Base-by-base conservation (phyloP, 345 rosid species). In the Odontarrhena argentea region DNA sequence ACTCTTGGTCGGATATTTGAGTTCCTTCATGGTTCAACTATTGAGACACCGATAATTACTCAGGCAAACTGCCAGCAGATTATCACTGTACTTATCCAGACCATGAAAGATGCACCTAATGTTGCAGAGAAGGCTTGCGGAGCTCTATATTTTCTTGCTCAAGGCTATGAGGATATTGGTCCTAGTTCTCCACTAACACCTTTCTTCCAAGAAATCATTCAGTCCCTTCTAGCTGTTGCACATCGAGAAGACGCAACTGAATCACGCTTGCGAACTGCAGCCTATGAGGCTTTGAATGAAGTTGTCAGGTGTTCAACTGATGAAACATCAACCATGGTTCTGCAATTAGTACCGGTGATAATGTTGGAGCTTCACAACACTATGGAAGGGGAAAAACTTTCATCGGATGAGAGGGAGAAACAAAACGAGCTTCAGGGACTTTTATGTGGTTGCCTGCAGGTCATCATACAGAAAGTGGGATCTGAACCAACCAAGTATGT, bases 1-100 rank as follows among this genome's bases (percentile, higher is more conserved):
- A 85, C 94, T 25, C 80, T 87, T 57, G 94, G 94, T 22, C 80
- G 94, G 67, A 87, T 87, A 60, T 87, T 87, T 63, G 94, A 87
- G 73, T 87, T 85, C 36, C 84, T 87, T 8, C 90, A 83, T 68
- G 90, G 94, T 63, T 87, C 90, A 59, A 75, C 83, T 48, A 24
- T 83, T 10, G 90, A 74, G 68, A 73, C 86, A 45, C 85, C 88
- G 8, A 78, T 87, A 66, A 83, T 87, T 52, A 83, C 84, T 25
- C 87, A 69, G 58, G 82, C 77, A 30, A 87, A 87, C 81, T 87
- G 94, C 75, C 94, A 87, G 69, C 94, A 83, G 64, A 87, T 87
- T 14, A 74, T 85, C n/a, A 85, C 86, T 3, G 94, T 87, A 37
- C 79, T 87, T 30, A 79, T 87, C 63, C 88, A 85, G 63, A 71